Evolutionary conservation across 352 stramenopile genomes (phyloP).

Genomic region (Paralagenidium karlingii): DNA sequence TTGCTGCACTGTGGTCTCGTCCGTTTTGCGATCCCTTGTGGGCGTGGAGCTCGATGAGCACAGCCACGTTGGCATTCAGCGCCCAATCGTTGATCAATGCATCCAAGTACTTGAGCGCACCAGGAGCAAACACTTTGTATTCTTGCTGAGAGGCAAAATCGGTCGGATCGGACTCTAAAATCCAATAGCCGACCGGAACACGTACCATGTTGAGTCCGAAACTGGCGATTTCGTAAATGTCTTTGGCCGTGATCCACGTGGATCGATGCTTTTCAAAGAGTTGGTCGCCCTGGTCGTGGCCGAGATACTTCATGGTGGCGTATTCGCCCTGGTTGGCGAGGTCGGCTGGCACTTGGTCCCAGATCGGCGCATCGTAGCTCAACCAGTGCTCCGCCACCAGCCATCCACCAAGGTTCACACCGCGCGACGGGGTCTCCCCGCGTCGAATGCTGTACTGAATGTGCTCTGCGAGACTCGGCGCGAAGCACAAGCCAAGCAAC

Average conservation of each 20-base stretch:
- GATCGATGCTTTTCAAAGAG: constrained; percentile 9
- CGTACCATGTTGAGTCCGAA: constrained; percentile 39
- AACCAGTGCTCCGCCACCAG: constrained; percentile 17
- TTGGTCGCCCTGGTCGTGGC: constrained; percentile 23
- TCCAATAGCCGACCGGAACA: constrained; percentile 48
- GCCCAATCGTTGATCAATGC: constrained; percentile 28
- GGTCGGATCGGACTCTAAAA: constrained; percentile 24
- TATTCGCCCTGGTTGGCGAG: constrained; percentile 29
- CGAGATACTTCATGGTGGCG: constrained; percentile 28
- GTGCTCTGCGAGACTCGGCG: too few relatives aligned
- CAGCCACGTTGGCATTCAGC: constrained; percentile 31
- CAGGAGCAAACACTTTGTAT: constrained; percentile 13
- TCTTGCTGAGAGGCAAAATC: constrained; percentile 1
- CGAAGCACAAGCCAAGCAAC: too few relatives aligned
- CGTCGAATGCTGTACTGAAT: constrained; percentile 14
- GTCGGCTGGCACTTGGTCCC: constrained; percentile 12
- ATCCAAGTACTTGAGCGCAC: constrained; percentile 29
- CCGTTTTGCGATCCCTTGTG: constrained; percentile 46
- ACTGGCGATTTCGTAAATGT: constrained; percentile 21
- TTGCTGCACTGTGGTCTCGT: constrained; percentile 18
- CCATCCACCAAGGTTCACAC: constrained; percentile 19
- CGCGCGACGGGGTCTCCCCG: constrained; percentile 7
- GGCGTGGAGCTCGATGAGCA: constrained; percentile 34
- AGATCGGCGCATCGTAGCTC: constrained; percentile 5
- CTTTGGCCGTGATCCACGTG: constrained; percentile 10